A percentile compares a stretch with the other conserved stretches of the same genome.
Conservation (phyloP, 495 filamentous ascomycete genomes). For the Chaetomium fimeti region DNA sequence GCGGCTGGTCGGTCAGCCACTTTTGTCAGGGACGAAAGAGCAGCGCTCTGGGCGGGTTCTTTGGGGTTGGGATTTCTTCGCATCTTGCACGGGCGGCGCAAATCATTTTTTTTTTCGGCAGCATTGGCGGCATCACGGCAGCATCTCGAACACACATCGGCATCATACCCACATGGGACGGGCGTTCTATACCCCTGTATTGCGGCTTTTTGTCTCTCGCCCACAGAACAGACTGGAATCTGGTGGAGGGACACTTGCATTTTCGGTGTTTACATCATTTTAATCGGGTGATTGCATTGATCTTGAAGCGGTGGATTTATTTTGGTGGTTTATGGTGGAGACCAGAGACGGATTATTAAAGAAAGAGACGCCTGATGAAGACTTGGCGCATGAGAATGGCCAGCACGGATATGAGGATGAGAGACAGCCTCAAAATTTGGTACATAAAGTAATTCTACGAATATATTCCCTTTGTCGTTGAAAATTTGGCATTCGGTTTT, state of each 20-base stretch:
- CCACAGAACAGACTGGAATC: constrained; percentile 17
- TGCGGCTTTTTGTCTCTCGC: constrained; percentile 14
- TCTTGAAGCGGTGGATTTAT: background rate
- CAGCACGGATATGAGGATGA: background rate
- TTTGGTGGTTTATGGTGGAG: background rate
- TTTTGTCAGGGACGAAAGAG: background rate
- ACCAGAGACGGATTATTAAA: background rate
- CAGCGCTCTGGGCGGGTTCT: background rate
- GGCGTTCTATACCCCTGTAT: constrained; percentile 26
- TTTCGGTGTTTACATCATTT: background rate
- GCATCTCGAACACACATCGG: constrained; percentile 11
- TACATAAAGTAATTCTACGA: constrained; percentile 4
- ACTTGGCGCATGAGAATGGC: background rate
- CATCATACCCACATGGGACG: constrained; percentile 18
- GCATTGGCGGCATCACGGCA: constrained; percentile 14
- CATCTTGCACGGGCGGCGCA: constrained; percentile 20
- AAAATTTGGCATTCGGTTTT: background rate
- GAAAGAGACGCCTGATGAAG: background rate
- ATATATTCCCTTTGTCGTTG: background rate
- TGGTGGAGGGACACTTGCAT: constrained; percentile 8
- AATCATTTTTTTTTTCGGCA: constrained; percentile 12
- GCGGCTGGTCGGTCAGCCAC: background rate
- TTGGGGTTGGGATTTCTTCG: background rate
- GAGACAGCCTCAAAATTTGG: background rate
- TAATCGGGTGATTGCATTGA: background rate